These are phyloP conservation scores for Globisporangium uncinulatum DNA, from an alignment of 352 stramenopile genomes.

Conservation along the genomic window DNA sequence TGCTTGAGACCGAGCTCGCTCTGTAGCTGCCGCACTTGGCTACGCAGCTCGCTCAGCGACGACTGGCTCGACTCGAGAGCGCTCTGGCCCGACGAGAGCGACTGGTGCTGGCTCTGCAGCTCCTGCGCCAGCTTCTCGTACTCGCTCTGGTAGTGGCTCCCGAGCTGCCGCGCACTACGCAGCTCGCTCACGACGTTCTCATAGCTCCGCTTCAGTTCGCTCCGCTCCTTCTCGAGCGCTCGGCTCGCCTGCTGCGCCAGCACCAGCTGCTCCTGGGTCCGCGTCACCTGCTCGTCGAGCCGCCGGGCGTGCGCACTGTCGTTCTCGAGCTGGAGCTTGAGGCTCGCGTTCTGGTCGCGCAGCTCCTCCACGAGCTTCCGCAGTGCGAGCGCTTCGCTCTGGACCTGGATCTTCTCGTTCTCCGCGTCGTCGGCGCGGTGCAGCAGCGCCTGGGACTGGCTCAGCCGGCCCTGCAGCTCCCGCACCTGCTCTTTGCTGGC, in stretches of 20 bases:
- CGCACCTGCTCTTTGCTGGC: conserved; percentile 46
- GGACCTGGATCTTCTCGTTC: conserved; percentile 58
- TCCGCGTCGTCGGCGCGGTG: conserved; percentile 48
- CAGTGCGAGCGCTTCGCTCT: conserved; percentile 53
- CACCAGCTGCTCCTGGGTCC: conserved; percentile 35
- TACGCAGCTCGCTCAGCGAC: conserved; percentile 49
- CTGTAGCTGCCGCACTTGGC: conserved; percentile 56
- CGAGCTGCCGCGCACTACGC: conserved; percentile 49
- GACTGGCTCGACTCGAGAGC: conserved; percentile 51
- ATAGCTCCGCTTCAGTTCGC: conserved; percentile 47
- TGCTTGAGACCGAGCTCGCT: conserved; percentile 55
- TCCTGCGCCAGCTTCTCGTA: conserved; percentile 72
- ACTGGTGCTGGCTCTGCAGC: conserved; percentile 50
- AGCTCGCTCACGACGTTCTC: conserved; percentile 47
- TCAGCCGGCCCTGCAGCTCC: conserved; percentile 30
- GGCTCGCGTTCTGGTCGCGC: conserved; percentile 49
- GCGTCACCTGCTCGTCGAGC: conserved; percentile 42
- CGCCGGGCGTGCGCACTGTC: conserved; percentile 34
- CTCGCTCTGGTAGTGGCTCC: conserved; percentile 66
- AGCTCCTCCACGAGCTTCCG: conserved; percentile 60
- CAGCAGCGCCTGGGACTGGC: conserved; percentile 31
- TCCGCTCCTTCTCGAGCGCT: conserved; percentile 44
- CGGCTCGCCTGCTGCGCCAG: conserved; percentile 27
- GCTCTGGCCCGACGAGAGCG: conserved; percentile 33
- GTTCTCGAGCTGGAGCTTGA: conserved; percentile 52